Evolutionary conservation across 495 filamentous ascomycete genomes (phyloP), one percentile per base, ranked within the genome.

Genomic region (Podospora appendiculata): DNA sequence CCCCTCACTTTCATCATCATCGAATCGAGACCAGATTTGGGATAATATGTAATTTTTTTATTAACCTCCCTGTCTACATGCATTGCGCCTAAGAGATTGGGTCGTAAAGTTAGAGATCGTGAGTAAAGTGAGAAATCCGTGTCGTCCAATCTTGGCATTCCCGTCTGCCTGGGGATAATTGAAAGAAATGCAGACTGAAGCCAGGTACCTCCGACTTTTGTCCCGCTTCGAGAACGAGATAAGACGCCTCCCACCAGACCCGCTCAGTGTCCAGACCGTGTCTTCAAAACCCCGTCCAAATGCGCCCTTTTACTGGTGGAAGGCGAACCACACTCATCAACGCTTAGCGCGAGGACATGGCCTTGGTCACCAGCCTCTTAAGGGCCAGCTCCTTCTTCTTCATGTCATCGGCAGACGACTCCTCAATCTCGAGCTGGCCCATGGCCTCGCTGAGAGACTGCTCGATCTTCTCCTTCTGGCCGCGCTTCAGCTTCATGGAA

Each of bases 381-480:
- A 99, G 81, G 51, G 90, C 93, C 50, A 99, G 78, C 81, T 99
- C 93, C 86, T 96, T 96, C 90, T 97, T 97, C 88, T 94, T 97
- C 54, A 99, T 79, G 70, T 99, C 93, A 62, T 99, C 93, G 39
- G 90, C 87, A 44, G 75, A 74, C 35, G 90, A 89, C 60, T 99
- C 74, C 59, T 72, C 70, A 34, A 77, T 60, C 70, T 76, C 73
- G 41, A 77, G 73, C 63, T 70, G 66, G 51, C 52, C 65, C 71
- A 77, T 75, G 49, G 74, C 74, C 41, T 77, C 74, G 67, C 70
- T 74, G 51, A 77, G 72, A 11, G 91, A 86, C 60, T 88, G 85
- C 81, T 99, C 93, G 57, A 99, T 96, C 87, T 96, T 96, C 71
- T 97, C 93, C 82, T 95, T 95, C 76, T 91, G 90, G 69, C 90